Percentiles rank a stretch among this genome's conserved stretches.
phyloP scores from a whole-genome alignment of 2,329 filamentous ascomycete genomes.

The Cladosporium colombiae region DNA sequence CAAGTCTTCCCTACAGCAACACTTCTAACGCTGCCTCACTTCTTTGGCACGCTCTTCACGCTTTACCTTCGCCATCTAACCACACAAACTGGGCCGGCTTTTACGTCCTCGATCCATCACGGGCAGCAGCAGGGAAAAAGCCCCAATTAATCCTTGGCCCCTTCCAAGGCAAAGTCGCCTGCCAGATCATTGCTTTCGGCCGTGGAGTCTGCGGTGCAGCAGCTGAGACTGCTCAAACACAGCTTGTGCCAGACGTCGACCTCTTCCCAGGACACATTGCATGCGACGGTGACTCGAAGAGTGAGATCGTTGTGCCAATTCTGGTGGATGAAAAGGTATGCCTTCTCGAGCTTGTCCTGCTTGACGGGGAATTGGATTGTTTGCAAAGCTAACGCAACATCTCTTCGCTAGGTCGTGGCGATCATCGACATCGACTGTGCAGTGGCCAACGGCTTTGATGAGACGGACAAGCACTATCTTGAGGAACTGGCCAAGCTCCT shows the following conservation, averaged over 20 bases:
- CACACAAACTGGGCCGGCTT: slow-evolving; percentile 82
- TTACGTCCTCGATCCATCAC: slow-evolving; percentile 63
- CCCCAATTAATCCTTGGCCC: slow-evolving; percentile 71
- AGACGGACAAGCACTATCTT: slow-evolving; percentile 64
- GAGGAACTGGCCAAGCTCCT: slow-evolving; percentile 66
- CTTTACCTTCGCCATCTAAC: slow-evolving; percentile 64
- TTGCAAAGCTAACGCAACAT: not conserved
- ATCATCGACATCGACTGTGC: slow-evolving; percentile 82
- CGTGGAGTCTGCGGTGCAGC: slow-evolving; percentile 75
- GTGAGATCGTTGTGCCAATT: slow-evolving; percentile 81
- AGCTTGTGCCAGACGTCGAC: slow-evolving; percentile 69
- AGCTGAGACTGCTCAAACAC: slow-evolving; percentile 61
- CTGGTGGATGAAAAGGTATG: slow-evolving; percentile 51
- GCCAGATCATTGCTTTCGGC: slow-evolving; percentile 73
- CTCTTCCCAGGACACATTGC: slow-evolving; percentile 78
- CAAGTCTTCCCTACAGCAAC: slow-evolving; percentile 56
- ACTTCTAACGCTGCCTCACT: slow-evolving; percentile 73
- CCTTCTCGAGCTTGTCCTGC: not conserved
- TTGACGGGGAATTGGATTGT: not conserved
- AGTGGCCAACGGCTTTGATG: slow-evolving; percentile 65
- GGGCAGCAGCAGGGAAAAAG: slow-evolving; percentile 22
- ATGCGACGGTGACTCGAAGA: slow-evolving; percentile 73
- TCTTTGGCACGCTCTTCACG: slow-evolving; percentile 78
- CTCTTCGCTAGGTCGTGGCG: slow-evolving; percentile 56
- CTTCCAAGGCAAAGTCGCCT: slow-evolving; percentile 76